These are phyloP conservation scores for Lipomyces yarrowii DNA, from an alignment of 1,139 yeast genomes.

Conservation along the genomic window DNA sequence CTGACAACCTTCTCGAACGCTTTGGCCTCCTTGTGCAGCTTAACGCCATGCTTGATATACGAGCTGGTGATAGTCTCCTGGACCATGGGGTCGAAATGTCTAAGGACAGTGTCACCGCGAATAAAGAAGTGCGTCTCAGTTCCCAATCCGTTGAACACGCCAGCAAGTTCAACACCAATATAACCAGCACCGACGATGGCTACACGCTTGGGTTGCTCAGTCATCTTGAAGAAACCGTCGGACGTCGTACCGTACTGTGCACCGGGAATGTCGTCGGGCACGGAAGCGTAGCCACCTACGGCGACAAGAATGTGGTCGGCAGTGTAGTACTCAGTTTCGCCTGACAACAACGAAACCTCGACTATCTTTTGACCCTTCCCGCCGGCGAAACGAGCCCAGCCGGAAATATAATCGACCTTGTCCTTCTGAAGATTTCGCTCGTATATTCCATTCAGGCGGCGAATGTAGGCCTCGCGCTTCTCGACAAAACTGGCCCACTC, in stretches of 20 bases:
- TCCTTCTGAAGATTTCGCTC: slow-evolving; percentile 84
- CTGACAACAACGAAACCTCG: slow-evolving; percentile 65
- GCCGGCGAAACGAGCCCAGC: slow-evolving; percentile 73
- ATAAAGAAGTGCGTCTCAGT: slow-evolving; percentile 85
- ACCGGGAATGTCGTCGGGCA: slow-evolving; percentile 74
- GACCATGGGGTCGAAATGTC: slow-evolving; percentile 83
- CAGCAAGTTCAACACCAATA: slow-evolving; percentile 93
- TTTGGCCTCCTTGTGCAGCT: slow-evolving; percentile 68
- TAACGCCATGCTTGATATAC: slow-evolving; percentile 77
- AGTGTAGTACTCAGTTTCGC: slow-evolving; percentile 59
- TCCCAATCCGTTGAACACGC: slow-evolving; percentile 87
- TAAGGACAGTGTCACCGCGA: slow-evolving; percentile 86
- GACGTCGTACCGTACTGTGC: slow-evolving; percentile 83
- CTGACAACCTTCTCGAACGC: slow-evolving; percentile 58
- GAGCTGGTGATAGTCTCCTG: slow-evolving; percentile 77
- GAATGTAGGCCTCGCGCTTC: slow-evolving; percentile 89
- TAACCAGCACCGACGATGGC: slow-evolving; percentile 98
- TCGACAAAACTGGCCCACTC: slow-evolving; percentile 79
- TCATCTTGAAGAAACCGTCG: slow-evolving; percentile 86
- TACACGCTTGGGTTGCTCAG: slow-evolving; percentile 82
- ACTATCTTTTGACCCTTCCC: slow-evolving; percentile 54
- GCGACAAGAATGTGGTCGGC: slow-evolving; percentile 88
- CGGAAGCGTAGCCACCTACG: slow-evolving; percentile 85
- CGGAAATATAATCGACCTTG: slow-evolving; percentile 83
- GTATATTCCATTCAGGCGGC: slow-evolving; percentile 88